Conservation (phyloP, 495 filamentous ascomycete species). For the Penicillium turbatum region DNA sequence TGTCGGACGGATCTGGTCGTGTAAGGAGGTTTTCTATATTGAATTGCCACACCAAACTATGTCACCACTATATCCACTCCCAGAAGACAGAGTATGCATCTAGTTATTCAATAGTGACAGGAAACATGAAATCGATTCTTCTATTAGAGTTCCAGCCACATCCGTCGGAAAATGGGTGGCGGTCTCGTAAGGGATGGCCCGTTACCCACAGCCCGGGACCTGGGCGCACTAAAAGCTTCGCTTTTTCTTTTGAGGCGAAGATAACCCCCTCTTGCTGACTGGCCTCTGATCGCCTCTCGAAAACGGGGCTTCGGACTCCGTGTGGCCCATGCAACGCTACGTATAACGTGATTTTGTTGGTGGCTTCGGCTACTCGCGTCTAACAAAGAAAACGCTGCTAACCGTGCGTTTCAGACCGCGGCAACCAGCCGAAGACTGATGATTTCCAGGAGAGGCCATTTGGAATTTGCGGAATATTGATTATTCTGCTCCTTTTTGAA, state of each 20-base stretch:
- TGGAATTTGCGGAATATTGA: too few species aligned
- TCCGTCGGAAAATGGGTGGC: background rate
- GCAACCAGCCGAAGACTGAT: background rate
- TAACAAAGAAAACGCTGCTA: background rate
- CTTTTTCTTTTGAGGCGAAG: background rate
- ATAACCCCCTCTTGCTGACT: background rate
- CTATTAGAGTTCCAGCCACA: background rate
- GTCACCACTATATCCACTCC: background rate
- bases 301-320: background rate
- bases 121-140: background rate
- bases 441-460: background rate
- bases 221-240: background rate
- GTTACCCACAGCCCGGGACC: background rate
- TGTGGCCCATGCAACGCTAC: background rate
- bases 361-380: background rate
- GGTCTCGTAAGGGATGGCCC: background rate
- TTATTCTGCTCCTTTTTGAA: background rate
- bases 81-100: background rate
- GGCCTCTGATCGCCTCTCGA: background rate
- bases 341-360: background rate
- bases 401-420: background rate
- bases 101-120: background rate
- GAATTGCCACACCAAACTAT: background rate
- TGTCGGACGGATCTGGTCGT: constrained; percentile 8
- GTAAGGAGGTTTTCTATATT: constrained; percentile 8